These are phyloP conservation scores for Alternaria incomplexa DNA, from an alignment of 2,329 filamentous ascomycete species.

Conservation along the genomic window DNA sequence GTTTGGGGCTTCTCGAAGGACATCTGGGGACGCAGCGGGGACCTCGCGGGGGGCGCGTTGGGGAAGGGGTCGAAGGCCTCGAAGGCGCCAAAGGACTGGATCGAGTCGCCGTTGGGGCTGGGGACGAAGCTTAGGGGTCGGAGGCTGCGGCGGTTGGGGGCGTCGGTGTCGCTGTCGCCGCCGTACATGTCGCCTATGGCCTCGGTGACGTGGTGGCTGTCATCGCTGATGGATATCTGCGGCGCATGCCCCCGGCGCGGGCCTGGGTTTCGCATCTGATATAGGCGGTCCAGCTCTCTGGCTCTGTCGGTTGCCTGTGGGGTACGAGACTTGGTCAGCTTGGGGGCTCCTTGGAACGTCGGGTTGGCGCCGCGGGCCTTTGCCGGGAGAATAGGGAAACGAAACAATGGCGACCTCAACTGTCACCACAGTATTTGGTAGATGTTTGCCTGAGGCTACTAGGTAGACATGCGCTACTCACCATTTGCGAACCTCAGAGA, in stretches of 20 bases:
- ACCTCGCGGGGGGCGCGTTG: constrained; percentile 49
- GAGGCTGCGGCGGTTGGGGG: constrained; percentile 57
- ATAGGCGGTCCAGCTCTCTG: constrained; percentile 54
- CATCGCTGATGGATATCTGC: constrained; percentile 78
- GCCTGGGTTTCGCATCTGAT: constrained; percentile 58
- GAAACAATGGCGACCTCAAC: background rate
- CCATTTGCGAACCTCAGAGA: constrained; percentile 25
- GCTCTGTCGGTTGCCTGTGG: constrained; percentile 50
- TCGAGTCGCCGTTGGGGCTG: constrained; percentile 59
- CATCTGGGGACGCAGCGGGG: constrained; percentile 48
- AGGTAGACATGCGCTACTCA: constrained; percentile 17
- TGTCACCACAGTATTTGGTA: background rate
- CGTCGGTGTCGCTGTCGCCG: constrained; percentile 70
- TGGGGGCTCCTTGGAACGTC: constrained; percentile 7
- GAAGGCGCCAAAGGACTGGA: constrained; percentile 41
- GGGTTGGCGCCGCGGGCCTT: constrained; percentile 9
- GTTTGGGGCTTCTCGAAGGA: constrained; percentile 12
- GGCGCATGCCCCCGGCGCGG: constrained; percentile 64
- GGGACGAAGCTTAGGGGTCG: constrained; percentile 79
- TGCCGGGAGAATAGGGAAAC: constrained; percentile 8
- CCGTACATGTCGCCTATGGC: constrained; percentile 91
- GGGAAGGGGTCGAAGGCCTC: constrained; percentile 43
- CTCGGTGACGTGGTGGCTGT: constrained; percentile 92
- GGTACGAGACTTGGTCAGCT: constrained; percentile 35
- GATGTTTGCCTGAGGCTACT: background rate